Evolutionary conservation across 176 grass and related monocot species (phyloP).

Genomic region (Musa itinerans): DNA sequence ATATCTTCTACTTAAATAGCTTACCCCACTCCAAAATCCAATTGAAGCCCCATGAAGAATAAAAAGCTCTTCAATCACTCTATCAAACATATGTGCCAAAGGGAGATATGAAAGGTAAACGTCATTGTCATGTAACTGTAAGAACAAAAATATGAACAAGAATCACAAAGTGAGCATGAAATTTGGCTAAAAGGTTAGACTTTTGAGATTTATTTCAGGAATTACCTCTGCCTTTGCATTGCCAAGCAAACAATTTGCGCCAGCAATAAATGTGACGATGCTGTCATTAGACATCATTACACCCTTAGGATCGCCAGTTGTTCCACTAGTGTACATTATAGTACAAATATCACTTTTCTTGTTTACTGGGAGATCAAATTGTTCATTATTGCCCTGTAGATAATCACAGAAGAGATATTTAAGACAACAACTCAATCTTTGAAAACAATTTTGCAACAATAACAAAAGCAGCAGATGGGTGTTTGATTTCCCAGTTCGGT

Average conservation of each 20-base stretch:
- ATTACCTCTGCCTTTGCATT: constrained; percentile 53
- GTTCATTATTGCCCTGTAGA: constrained; percentile 41
- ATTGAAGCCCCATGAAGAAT: constrained; percentile 75
- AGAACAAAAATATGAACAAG: constrained; percentile 5
- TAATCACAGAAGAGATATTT: no score
- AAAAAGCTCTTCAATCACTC: constrained; percentile 72
- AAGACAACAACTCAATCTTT: no score
- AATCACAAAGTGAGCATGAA: not conserved
- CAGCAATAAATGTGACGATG: constrained; percentile 47
- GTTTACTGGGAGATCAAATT: constrained; percentile 68
- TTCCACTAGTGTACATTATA: constrained; percentile 96
- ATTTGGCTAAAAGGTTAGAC: no score
- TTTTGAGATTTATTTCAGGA: not conserved
- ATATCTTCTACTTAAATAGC: constrained; percentile 3
- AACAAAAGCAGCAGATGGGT: no score
- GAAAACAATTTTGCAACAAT: no score
- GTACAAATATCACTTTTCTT: constrained; percentile 75
- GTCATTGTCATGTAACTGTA: constrained; percentile 59
- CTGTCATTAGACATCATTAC: constrained; percentile 81
- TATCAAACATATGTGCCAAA: constrained; percentile 85
- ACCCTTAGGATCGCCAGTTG: constrained; percentile 92
- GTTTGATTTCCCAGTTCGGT: no score
- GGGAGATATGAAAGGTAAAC: constrained; percentile 96
- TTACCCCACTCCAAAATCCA: constrained; percentile 94
- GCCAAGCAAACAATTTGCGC: constrained; percentile 32